Base-by-base conservation (phyloP, 805 yeast species). In the Hermanozyma aechmeae region DNA sequence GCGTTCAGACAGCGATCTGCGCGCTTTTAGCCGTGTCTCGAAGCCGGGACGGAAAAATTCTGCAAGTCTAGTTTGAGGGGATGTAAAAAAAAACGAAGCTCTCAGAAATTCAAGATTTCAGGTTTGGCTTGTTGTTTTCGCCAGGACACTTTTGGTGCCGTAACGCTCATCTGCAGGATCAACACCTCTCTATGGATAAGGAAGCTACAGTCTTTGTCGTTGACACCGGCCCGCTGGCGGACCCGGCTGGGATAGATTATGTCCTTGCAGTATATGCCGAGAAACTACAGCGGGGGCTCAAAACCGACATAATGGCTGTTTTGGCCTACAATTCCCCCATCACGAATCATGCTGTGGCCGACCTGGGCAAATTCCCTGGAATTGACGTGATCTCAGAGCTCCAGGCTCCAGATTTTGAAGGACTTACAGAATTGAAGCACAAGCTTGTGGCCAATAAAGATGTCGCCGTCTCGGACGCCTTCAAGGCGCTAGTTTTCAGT, bases 151-250 rank as follows among this genome's bases (percentile, higher is more conserved):
- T n/a, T n/a, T n/a, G n/a, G n/a, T n/a, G n/a, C n/a, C n/a, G n/a
- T n/a, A n/a, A n/a, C n/a, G n/a, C n/a, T n/a, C n/a, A n/a, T n/a
- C n/a, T n/a, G n/a, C n/a, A n/a, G n/a, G n/a, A n/a, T n/a, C n/a
- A n/a, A n/a, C n/a, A n/a, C n/a, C n/a, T n/a, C n/a, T n/a, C n/a
- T n/a, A n/a, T n/a, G n/a, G n/a, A 48, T 13, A 42, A 63, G 41
- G 68, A 61, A 30, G 52, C 54, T 18, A 68, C 75, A 0, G 51
- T 58, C 2, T 72, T 67, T 38, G 56, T 74, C 7, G 58, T 72
- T 11, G 83, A 76, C 44, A 7, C 10, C 20, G n/a, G n/a, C n/a
- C n/a, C n/a, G n/a, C n/a, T n/a, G n/a, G 51, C 65, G 10, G 10
- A 18, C 21, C 61, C 71, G 8, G 55, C 58, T 45, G 38, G 66